A percentile compares a stretch with the other conserved stretches of the same genome.
Evolutionary conservation across 78 protist species (phyloP).

Genomic region (Dictyostelium firmibasis): DNA sequence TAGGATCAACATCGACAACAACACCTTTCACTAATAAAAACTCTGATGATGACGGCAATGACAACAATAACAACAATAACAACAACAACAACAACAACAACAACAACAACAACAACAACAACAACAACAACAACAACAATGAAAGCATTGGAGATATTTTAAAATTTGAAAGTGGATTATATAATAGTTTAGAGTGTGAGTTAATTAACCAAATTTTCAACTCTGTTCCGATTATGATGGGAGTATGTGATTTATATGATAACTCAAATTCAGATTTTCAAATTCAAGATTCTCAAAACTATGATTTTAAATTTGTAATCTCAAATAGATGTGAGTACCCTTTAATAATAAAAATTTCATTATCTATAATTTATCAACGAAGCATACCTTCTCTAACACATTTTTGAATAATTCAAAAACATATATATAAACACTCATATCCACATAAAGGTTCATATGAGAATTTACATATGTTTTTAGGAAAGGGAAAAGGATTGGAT

Average conservation of each 20-base stretch:
- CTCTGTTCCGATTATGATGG: slow-evolving; percentile 23
- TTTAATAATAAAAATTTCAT: neutral
- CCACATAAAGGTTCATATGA: slow-evolving; percentile 24
- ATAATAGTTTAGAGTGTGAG: neutral
- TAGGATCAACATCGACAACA: neutral
- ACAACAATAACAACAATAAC: too few species aligned
- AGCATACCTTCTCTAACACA: too few species aligned
- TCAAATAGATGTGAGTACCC: slow-evolving; percentile 30
- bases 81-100: neutral
- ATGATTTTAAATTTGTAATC: slow-evolving; percentile 21
- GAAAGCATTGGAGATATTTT: neutral
- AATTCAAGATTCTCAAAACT: neutral
- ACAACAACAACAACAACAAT: neutral
- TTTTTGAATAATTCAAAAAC: too few species aligned
- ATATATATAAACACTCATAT: neutral
- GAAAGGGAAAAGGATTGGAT: slow-evolving; percentile 1
- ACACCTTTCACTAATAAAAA: too few species aligned
- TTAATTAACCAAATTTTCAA: neutral
- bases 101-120: neutral
- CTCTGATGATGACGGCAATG: too few species aligned
- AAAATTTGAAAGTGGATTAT: neutral
- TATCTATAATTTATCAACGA: too few species aligned
- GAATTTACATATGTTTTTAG: neutral
- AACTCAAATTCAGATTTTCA: neutral
- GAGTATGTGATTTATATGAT: slow-evolving; percentile 12